Evolutionary conservation across 225 moss, liverwort and hornwort genomes (phyloP), one percentile per base, ranked within the genome.

Genomic region (Ulota crispa): DNA sequence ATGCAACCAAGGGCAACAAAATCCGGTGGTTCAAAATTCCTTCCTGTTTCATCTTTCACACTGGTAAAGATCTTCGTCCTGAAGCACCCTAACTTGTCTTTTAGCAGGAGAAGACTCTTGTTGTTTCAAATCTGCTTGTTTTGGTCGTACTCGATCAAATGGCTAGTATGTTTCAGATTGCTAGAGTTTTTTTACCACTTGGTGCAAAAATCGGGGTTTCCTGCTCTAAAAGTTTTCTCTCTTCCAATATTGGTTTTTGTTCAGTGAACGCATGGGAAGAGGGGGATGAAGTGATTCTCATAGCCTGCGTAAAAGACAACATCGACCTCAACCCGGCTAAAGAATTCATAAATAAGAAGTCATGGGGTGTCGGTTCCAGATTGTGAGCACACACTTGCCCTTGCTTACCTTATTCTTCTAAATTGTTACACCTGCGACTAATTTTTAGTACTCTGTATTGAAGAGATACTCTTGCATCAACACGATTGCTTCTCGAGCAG

Each of bases 21-120:
- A 76, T 80, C 59, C 80, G 80, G 37, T 86, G 86, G 86, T 83
- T 86, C 66, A 50, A 83, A 86, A 81, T 97, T 59, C 92, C 95
- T 21, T 32, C 85, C 3, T 90, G 92, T 77, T 78, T 71, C 41
- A 32, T 94, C 27, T 76, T 84, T 37, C 93, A 97, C 81, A 93
- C 80, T 10, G 65, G 93, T 80, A 72, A 43, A 57, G 57, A 1
- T 24, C 5, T 15, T 14, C 19, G 41, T 36, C 31, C 39, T 39
- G 39, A 39, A 9, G 2, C 47, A 34, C n/a, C 47, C 9, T 39
- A 0, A 15, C 16, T 11, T 30, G 2, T 3, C 28, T 61, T 28
- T 5, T 4, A 76, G 45, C 45, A 27, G 41, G 18, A 20, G 1
- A 5, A 43, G 30, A 61, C 43, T 30, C 20, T 2, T 63, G 13